Evolutionary conservation across 108 stramenopile species (phyloP).

Genomic region (Stephanodiscus minutulus): DNA sequence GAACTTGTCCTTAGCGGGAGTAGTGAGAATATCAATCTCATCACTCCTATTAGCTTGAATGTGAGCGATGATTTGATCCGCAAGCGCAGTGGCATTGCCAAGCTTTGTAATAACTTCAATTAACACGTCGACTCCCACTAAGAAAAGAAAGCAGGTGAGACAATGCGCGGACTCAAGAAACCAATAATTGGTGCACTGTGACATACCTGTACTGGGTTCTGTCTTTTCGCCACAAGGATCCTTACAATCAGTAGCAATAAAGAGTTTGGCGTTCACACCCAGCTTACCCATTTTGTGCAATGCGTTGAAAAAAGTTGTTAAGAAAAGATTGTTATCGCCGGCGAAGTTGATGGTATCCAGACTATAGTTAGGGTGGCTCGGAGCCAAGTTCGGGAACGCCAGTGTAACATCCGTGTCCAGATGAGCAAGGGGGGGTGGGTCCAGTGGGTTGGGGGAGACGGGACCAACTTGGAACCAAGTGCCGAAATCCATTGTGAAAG

Average conservation of each 20-base stretch:
- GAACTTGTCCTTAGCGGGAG: too few relatives aligned
- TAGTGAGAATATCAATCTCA: too few relatives aligned
- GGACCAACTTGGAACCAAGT: conserved; percentile 15
- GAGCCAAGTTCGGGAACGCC: conserved; percentile 5
- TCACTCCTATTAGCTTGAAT: too few relatives aligned
- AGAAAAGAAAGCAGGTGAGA: too few relatives aligned
- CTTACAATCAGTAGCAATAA: not conserved
- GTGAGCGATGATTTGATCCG: too few relatives aligned
- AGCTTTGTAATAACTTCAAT: too few relatives aligned
- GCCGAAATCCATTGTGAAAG: not conserved
- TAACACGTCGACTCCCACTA: too few relatives aligned
- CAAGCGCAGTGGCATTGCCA: too few relatives aligned
- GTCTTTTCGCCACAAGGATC: not conserved
- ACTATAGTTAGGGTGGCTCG: conserved; percentile 11
- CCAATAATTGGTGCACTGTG: not conserved
- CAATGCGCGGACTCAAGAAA: too few relatives aligned
- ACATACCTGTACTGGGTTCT: not conserved
- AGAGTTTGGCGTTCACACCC: conserved; percentile 13
- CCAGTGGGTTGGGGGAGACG: not conserved
- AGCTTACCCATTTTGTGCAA: conserved; percentile 20
- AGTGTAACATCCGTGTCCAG: conserved; percentile 18
- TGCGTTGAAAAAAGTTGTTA: conserved; percentile 6
- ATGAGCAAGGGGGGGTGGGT: too few relatives aligned
- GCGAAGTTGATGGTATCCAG: not conserved
- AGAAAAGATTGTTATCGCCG: not conserved